Conservation (phyloP, 345 rosid species). For the sweet orange (Citrus sinensis) region DVS_A1.0 CM039161.1:3160501-3161000, state of each 20-base stretch:
- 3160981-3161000: slow-evolving; percentile 20
- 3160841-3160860: slow-evolving; percentile 26
- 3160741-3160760: slow-evolving; percentile 35
- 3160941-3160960: slow-evolving; percentile 21
- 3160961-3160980: slow-evolving; percentile 26
- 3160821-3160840: slow-evolving; percentile 37
- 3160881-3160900: slow-evolving; percentile 10
- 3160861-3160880: slow-evolving; percentile 21
- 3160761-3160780: slow-evolving; percentile 32
- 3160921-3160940: slow-evolving; percentile 29
- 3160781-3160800: slow-evolving; percentile 40
- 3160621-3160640: slow-evolving; percentile 5
- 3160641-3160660: slow-evolving; percentile 19
- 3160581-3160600: slow-evolving; percentile 30
- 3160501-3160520: no score
- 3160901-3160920: slow-evolving; percentile 28
- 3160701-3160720: slow-evolving; percentile 40
- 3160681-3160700: slow-evolving; percentile 25
- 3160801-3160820: slow-evolving; percentile 44
- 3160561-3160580: background rate
- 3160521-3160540: no score
- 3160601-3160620: slow-evolving; percentile 24
- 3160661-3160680: slow-evolving; percentile 6
- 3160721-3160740: slow-evolving; percentile 38
- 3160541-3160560: no score